Conservation (phyloP, 2,329 filamentous ascomycete species). For the Talaromyces sp. region DNA sequence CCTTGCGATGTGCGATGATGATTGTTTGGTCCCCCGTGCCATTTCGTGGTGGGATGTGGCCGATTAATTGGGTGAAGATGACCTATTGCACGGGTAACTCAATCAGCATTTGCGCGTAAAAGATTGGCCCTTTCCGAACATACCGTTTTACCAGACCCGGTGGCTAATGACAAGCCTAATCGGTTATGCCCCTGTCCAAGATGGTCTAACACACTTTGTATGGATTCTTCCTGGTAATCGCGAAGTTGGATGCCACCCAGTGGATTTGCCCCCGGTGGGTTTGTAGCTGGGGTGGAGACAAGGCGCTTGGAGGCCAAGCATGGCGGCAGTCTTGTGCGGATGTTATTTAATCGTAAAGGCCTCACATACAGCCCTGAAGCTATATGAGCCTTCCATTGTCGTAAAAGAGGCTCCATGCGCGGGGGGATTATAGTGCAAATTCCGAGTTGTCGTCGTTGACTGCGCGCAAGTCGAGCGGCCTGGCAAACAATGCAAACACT, state of each 20-base stretch:
- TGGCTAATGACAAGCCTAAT: slow-evolving; percentile 79
- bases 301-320: slow-evolving; percentile 23
- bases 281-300: slow-evolving; percentile 16
- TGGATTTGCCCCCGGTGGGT: neutral
- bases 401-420: slow-evolving; percentile 28
- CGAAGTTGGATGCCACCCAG: slow-evolving; percentile 57
- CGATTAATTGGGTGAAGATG: slow-evolving; percentile 93
- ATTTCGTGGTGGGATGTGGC: slow-evolving; percentile 59
- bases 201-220: slow-evolving; percentile 70
- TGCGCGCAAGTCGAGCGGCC: neutral
- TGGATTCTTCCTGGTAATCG: slow-evolving; percentile 87
- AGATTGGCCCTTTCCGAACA: slow-evolving; percentile 18
- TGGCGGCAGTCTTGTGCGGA: slow-evolving; percentile 21
- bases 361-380: slow-evolving; percentile 16
- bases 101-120: neutral
- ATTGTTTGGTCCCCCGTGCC: slow-evolving; percentile 68
- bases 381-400: slow-evolving; percentile 19
- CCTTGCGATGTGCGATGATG: slow-evolving; percentile 85
- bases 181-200: slow-evolving; percentile 69
- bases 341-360: neutral
- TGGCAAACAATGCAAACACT: slow-evolving; percentile 38
- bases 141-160: slow-evolving; percentile 84
- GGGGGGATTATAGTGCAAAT: slow-evolving; percentile 1
- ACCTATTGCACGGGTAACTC: slow-evolving; percentile 52
- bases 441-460: neutral